A percentile compares a stretch with the other conserved stretches of the same genome.
These are phyloP conservation scores for Solanum dulcamara DNA, from an alignment of 257 asterid species.

Conservation along the genomic window DNA sequence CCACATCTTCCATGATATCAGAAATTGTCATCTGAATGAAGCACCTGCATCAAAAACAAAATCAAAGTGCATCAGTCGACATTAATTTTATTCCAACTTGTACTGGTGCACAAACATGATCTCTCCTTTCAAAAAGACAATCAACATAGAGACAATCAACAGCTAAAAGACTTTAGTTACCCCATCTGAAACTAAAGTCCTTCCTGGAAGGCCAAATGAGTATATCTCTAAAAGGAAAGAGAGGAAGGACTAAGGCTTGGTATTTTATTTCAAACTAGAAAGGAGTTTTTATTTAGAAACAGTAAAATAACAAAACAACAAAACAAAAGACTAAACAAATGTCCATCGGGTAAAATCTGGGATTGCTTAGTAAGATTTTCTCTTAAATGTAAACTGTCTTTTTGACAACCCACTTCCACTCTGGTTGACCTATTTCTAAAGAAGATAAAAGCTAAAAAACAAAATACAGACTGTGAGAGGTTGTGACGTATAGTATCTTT, in stretches of 20 bases:
- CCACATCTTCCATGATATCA: constrained; percentile 7
- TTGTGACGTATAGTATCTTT: background rate
- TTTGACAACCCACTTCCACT: background rate
- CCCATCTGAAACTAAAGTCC: background rate
- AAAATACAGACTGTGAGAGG: background rate
- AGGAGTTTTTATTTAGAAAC: background rate
- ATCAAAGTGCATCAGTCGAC: background rate
- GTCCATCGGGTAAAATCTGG: background rate
- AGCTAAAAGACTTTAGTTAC: background rate
- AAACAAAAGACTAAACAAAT: background rate
- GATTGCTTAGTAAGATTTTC: background rate
- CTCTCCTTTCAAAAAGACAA: background rate
- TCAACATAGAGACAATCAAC: background rate
- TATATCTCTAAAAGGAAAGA: background rate
- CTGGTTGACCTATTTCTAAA: background rate
- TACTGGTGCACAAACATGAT: background rate
- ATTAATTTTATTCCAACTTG: background rate
- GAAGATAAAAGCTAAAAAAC: background rate
- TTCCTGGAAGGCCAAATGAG: background rate
- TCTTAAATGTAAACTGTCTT: background rate
- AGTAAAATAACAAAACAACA: background rate
- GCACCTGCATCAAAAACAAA: background rate
- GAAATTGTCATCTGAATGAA: background rate
- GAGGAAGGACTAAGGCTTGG: background rate
- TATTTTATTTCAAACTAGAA: background rate